phyloP scores from a whole-genome alignment of 306 rosid genomes.

The Rosa lucieae region DNA sequence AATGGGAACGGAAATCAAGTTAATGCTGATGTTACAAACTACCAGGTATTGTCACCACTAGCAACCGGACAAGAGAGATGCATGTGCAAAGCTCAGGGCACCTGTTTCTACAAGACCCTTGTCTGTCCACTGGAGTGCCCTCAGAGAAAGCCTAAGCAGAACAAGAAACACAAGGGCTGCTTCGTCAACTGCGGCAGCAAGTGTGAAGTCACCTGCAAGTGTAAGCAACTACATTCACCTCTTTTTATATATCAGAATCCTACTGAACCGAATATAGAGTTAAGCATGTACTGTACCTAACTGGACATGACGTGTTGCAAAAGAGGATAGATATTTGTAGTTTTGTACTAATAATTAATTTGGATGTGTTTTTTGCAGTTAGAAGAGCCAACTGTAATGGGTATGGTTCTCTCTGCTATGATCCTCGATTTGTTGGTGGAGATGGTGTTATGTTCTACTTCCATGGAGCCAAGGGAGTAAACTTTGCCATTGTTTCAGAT shows the following conservation, averaged over 20 bases:
- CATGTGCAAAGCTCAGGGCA: conserved; percentile 38
- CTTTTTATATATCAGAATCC: neutral
- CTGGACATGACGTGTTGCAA: neutral
- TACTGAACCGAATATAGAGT: neutral
- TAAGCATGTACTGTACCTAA: conserved; percentile 2
- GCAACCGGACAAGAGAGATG: conserved; percentile 52
- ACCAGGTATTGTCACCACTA: conserved; percentile 28
- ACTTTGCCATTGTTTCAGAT: conserved; percentile 65
- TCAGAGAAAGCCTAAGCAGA: conserved; percentile 61
- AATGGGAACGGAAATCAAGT: neutral
- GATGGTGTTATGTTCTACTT: conserved; percentile 87
- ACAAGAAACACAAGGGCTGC: conserved; percentile 71
- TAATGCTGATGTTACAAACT: conserved; percentile 27
- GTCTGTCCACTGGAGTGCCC: conserved; percentile 58
- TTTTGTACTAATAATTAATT: neutral
- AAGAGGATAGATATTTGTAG: no score
- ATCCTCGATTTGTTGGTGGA: conserved; percentile 79
- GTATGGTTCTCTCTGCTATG: conserved; percentile 70
- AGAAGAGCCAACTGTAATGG: conserved; percentile 69
- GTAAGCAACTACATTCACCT: conserved; percentile 30
- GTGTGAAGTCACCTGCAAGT: conserved; percentile 79
- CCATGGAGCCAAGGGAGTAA: conserved; percentile 70
- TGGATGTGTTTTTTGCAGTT: conserved; percentile 31
- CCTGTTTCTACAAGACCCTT: conserved; percentile 45
- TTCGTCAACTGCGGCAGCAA: conserved; percentile 63